Conservation (phyloP, 176 grass and related monocot genomes). For the Zea luxurians region DNA sequence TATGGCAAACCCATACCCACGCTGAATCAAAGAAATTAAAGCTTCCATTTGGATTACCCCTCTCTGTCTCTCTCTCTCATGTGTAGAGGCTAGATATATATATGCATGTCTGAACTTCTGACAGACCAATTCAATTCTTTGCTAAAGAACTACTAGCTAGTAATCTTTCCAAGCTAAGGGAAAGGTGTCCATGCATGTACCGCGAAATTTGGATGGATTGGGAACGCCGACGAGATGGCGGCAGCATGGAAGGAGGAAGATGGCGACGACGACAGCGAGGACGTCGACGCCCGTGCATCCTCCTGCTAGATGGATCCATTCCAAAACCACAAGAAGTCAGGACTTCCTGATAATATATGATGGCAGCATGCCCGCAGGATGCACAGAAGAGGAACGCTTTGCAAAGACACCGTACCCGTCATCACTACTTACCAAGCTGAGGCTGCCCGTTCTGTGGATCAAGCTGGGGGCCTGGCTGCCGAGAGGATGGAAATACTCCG, state of each 20-base stretch:
- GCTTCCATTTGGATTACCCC: background rate
- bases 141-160: background rate
- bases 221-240: constrained; percentile 39
- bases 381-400: background rate
- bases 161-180: background rate
- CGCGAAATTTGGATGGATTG: constrained; percentile 46
- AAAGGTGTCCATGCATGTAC: constrained; percentile 34
- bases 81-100: background rate
- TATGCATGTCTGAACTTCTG: constrained; percentile 15
- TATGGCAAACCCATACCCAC: background rate
- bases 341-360: constrained; percentile 18
- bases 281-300: constrained; percentile 55
- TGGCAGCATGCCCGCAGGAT: background rate
- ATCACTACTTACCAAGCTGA: constrained; percentile 47
- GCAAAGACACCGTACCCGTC: background rate
- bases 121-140: background rate
- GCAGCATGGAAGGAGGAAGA: constrained; percentile 48
- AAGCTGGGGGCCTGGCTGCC: constrained; percentile 48
- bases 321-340: constrained; percentile 35
- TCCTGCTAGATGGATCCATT: constrained; percentile 46
- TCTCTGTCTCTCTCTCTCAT: too few relatives aligned
- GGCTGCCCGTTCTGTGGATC: constrained; percentile 55
- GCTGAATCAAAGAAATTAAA: background rate
- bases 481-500: constrained; percentile 57
- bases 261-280: constrained; percentile 54